phyloP scores from a whole-genome alignment of 495 filamentous ascomycete genomes.

The Neurospora sp. region DNA sequence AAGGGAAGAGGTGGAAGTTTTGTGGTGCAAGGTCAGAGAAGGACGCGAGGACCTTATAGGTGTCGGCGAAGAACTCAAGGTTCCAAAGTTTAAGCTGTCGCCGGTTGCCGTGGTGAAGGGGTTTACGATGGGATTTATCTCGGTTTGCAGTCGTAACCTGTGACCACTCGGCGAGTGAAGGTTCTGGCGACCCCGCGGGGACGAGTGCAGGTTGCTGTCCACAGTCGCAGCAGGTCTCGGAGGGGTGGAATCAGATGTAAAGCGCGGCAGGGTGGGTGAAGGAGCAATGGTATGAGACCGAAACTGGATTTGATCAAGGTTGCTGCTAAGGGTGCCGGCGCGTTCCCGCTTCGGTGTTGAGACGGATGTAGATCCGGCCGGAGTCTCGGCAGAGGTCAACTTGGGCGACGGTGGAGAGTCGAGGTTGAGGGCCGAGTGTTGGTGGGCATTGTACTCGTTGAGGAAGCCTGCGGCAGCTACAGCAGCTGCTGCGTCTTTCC shows the following conservation, averaged over 20 bases:
- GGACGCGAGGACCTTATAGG: conserved; percentile 20
- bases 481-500: conserved; percentile 4
- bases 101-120: conserved; percentile 18
- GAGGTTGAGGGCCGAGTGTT: conserved; percentile 8
- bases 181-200: conserved; percentile 8
- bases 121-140: conserved; percentile 15
- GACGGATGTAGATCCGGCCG: conserved; percentile 1
- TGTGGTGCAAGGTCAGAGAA: conserved; percentile 22
- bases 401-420: background rate
- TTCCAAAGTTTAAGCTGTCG: conserved; percentile 3
- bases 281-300: conserved; percentile 25
- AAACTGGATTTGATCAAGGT: conserved; percentile 16
- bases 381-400: conserved; percentile 2
- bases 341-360: conserved; percentile 1
- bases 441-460: conserved; percentile 2
- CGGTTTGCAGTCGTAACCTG: conserved; percentile 26
- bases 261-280: conserved; percentile 16
- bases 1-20: conserved; percentile 31
- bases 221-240: conserved; percentile 5
- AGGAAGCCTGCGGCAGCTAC: conserved; percentile 3
- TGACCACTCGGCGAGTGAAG: conserved; percentile 12
- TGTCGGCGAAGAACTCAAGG: conserved; percentile 4
- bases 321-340: background rate
- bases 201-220: conserved; percentile 3
- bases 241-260: conserved; percentile 1